Evolutionary conservation across 768 basidiomycete species (phyloP), one percentile per base, ranked within the genome.

Genomic region (Ramaria sp.): DNA sequence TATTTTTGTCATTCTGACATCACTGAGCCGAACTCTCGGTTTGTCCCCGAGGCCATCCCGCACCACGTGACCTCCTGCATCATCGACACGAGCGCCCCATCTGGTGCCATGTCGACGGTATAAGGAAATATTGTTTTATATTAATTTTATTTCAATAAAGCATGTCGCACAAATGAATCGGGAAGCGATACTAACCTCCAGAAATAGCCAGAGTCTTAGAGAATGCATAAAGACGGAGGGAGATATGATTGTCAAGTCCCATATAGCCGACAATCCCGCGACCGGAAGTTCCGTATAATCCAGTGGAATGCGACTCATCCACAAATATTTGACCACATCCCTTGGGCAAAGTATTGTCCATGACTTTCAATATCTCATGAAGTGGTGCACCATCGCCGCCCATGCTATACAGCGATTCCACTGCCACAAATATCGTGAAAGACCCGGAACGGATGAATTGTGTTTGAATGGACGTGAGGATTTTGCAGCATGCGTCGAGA

Each of bases 361-460:
- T 56, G 0, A 66, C 47, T 33, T 66, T 64, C 41, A 71, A 62
- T 17, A 74, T 62, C 19, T 64, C 63, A 1, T 47, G 54, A 37
- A 77, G 59, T n/a, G 71, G 72, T 0, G 67, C 64, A 17, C 75
- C 60, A 55, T 77, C 74, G 3, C 75, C 75, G 55, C 75, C 73
- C 74, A 77, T 77, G 30, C 71, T 72, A 60, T 77, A 75, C 4
- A 75, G 64, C 2, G 67, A 65, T 64, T 77, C 75, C 7, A 75
- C 63, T 1, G 71, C 72, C 22, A 77, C 60, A 62, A 71, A 75
- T 1, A 75, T 53, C 47, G n/a, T 54, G 43, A 19, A 12, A 22
- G 62, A 59, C 0, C 61, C 61, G 1, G 45, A 41, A 57, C n/a
- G 38, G 38, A 48, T 47, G 53, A 61, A 59, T 73, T 73, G 60